Percentiles rank a stretch among this genome's conserved stretches.
phyloP scores from a whole-genome alignment of 441 rosid genomes.

The Manihot esculenta region DNA sequence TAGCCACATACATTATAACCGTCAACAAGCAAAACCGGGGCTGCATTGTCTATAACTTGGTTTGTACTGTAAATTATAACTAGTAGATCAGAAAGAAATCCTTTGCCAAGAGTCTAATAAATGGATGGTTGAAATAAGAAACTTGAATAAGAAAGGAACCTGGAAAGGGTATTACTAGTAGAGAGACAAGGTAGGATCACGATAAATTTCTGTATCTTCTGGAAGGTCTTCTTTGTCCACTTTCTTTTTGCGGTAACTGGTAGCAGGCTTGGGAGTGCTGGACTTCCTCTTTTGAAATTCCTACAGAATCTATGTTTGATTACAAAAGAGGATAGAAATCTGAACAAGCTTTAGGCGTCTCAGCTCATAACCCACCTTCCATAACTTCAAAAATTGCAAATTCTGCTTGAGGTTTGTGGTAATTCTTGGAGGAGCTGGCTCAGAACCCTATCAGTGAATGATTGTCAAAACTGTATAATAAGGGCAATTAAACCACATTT shows the following conservation, averaged over 20 bases:
- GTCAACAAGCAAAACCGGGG: conserved; percentile 91
- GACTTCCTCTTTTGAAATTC: conserved; percentile 64
- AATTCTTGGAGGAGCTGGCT: conserved; percentile 70
- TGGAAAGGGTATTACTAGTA: conserved; percentile 60
- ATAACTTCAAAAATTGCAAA: conserved; percentile 67
- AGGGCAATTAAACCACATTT: neutral
- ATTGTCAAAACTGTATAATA: conserved; percentile 17
- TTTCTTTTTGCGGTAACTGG: conserved; percentile 86
- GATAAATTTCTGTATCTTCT: conserved; percentile 60
- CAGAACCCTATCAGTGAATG: conserved; percentile 47
- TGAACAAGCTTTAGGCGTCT: neutral
- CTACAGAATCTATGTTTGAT: conserved; percentile 31
- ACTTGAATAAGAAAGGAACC: conserved; percentile 20
- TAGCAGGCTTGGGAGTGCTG: conserved; percentile 63
- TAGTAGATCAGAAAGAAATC: conserved; percentile 19
- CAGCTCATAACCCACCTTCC: conserved; percentile 53
- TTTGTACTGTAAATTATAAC: conserved; percentile 62
- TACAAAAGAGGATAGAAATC: conserved; percentile 11
- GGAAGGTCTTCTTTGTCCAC: conserved; percentile 67
- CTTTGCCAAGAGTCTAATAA: conserved; percentile 25
- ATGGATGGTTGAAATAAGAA: conserved; percentile 13
- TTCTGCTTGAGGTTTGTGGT: conserved; percentile 90
- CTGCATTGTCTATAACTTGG: conserved; percentile 57
- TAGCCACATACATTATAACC: conserved; percentile 96
- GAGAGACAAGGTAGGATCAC: conserved; percentile 69